These are phyloP conservation scores for Lizonia empirigonia DNA, from an alignment of 2,329 filamentous ascomycete genomes.

Conservation along the genomic window DNA sequence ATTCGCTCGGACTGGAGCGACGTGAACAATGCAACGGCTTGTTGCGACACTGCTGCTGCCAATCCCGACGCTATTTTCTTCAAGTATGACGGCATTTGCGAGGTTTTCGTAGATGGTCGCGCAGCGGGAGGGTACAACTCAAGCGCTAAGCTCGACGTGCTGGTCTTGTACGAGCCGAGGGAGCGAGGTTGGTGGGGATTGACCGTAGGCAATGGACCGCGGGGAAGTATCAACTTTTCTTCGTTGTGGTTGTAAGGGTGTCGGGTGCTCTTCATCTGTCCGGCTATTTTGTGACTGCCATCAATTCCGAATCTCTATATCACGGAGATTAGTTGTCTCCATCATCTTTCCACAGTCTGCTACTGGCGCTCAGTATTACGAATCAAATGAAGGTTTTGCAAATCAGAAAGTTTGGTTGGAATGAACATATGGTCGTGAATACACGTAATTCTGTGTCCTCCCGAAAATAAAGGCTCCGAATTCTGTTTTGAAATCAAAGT, in stretches of 20 bases:
- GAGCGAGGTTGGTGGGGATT: conserved; percentile 9
- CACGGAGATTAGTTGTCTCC: no score
- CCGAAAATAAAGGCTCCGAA: no score
- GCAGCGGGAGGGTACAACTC: neutral
- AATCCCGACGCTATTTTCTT: conserved; percentile 9
- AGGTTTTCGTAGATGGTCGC: conserved; percentile 3
- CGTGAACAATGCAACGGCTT: conserved; percentile 5
- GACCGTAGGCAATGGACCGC: conserved; percentile 5
- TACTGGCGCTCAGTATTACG: no score
- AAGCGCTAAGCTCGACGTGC: conserved; percentile 5
- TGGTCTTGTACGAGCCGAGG: conserved; percentile 12
- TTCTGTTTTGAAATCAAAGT: no score
- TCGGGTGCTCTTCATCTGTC: no score
- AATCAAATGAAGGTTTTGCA: no score
- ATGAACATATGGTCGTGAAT: no score
- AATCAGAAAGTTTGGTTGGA: no score
- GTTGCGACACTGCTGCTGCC: conserved; percentile 4
- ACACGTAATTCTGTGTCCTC: no score
- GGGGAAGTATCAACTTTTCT: conserved; percentile 12
- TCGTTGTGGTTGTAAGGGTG: conserved; percentile 6
- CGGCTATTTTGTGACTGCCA: no score
- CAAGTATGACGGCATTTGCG: conserved; percentile 12
- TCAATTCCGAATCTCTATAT: no score
- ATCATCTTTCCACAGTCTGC: no score
- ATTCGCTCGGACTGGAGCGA: conserved; percentile 11